phyloP scores from a whole-genome alignment of 2,329 filamentous ascomycete species.

The Calonectria hongkongensis region DNA sequence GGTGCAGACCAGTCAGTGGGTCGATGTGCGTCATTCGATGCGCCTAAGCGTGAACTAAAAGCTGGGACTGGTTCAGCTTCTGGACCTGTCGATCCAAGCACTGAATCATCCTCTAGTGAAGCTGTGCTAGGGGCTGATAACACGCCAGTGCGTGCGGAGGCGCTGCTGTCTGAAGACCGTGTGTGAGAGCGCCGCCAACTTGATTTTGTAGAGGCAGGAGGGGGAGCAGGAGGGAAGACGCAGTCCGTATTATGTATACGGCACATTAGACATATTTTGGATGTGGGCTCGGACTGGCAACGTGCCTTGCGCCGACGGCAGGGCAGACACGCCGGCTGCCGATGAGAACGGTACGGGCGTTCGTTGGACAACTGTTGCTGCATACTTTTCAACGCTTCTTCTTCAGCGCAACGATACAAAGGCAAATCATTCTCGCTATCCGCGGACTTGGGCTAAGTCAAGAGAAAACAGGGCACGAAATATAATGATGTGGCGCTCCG shows the following conservation, averaged over 20 bases:
- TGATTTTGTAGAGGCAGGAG: conserved; percentile 45
- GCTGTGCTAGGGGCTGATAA: background rate
- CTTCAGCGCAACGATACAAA: background rate
- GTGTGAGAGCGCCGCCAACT: conserved; percentile 39
- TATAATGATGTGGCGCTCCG: conserved; percentile 8
- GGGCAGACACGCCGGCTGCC: conserved; percentile 75
- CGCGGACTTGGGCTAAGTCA: too few species aligned
- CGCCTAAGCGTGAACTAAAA: background rate
- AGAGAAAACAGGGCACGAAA: conserved; percentile 2
- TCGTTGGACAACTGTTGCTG: conserved; percentile 42
- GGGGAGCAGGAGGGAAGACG: conserved; percentile 66
- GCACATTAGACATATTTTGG: conserved; percentile 74
- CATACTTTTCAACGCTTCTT: conserved; percentile 22
- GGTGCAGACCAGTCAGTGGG: conserved; percentile 26
- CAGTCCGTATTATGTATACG: conserved; percentile 75
- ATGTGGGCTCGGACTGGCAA: conserved; percentile 74
- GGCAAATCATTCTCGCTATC: background rate
- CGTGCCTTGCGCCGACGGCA: conserved; percentile 77
- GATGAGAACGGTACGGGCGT: conserved; percentile 77
- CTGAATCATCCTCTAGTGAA: background rate
- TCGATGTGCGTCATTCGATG: background rate
- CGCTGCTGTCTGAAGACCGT: conserved; percentile 12
- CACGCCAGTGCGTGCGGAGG: conserved; percentile 21
- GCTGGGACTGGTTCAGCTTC: background rate
- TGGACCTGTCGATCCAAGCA: conserved; percentile 4